These are phyloP conservation scores for Asclepias syriaca DNA, from an alignment of 257 asterid species.

Conservation along the genomic window DNA sequence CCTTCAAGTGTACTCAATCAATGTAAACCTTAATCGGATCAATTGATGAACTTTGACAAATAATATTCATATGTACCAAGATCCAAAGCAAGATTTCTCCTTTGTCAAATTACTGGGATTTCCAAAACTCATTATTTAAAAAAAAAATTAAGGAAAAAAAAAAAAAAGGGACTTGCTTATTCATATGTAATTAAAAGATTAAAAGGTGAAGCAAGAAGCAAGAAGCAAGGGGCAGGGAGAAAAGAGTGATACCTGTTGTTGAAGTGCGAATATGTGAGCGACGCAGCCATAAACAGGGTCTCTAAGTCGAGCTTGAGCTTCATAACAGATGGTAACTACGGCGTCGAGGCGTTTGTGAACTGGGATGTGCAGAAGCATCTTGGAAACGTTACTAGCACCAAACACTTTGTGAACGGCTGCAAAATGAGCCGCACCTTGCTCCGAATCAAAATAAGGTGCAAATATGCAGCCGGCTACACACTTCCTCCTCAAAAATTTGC, in stretches of 20 bases:
- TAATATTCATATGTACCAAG: constrained; percentile 5
- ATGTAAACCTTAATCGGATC: constrained; percentile 11
- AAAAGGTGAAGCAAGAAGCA: constrained; percentile 30
- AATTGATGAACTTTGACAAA: constrained; percentile 19
- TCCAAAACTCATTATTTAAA: neutral
- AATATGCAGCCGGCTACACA: constrained; percentile 85
- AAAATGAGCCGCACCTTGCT: constrained; percentile 93
- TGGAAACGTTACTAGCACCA: constrained; percentile 96
- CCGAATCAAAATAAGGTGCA: constrained; percentile 91
- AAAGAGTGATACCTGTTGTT: constrained; percentile 64
- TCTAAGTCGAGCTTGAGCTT: constrained; percentile 87
- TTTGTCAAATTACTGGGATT: constrained; percentile 11
- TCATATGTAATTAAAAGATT: neutral
- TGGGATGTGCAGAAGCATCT: constrained; percentile 79
- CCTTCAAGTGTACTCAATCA: constrained; percentile 34
- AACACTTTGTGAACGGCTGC: constrained; percentile 97
- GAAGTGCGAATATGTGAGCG: constrained; percentile 78
- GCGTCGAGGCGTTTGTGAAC: constrained; percentile 70
- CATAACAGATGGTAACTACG: constrained; percentile 79
- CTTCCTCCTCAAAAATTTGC: constrained; percentile 93
- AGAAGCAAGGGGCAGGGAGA: constrained; percentile 19
- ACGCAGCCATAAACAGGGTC: constrained; percentile 94
- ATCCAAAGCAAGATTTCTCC: constrained; percentile 15
- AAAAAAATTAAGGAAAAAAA: no score
- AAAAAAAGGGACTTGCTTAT: no score